Evolutionary conservation across 2,329 filamentous ascomycete species (phyloP).

Genomic region (Nemania sp.): DNA sequence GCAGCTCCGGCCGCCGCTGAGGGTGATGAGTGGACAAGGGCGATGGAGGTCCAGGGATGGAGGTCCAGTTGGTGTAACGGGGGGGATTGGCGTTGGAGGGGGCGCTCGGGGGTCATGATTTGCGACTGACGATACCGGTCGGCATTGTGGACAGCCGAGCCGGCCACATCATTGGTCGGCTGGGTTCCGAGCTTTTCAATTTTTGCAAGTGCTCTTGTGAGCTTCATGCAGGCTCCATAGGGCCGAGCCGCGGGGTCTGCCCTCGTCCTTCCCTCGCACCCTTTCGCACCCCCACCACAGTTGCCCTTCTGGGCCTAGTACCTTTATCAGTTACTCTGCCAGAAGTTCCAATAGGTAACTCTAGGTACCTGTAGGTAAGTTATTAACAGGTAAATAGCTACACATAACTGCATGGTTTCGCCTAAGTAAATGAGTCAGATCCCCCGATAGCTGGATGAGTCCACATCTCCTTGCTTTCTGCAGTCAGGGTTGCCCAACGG

Average conservation of each 20-base stretch:
- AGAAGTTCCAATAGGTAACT: no score
- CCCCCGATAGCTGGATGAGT: constrained; percentile 16
- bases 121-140: constrained; percentile 39
- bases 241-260: constrained; percentile 33
- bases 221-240: constrained; percentile 21
- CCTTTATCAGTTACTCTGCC: neutral
- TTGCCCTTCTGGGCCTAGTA: constrained; percentile 3
- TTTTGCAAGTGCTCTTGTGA: constrained; percentile 21
- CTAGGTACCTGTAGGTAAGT: no score
- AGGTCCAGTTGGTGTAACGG: constrained; percentile 18
- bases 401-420: constrained; percentile 11
- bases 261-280: neutral
- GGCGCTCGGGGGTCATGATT: constrained; percentile 27
- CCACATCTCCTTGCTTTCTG: neutral
- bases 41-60: constrained; percentile 14
- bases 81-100: constrained; percentile 15
- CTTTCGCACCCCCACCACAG: constrained; percentile 7
- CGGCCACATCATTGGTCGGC: constrained; percentile 32
- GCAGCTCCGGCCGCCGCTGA: constrained; percentile 26
- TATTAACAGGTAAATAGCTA: no score
- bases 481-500: constrained; percentile 22
- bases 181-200: constrained; percentile 32
- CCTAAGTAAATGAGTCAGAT: constrained; percentile 6
- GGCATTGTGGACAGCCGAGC: constrained; percentile 38
- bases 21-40: constrained; percentile 17